A percentile compares a stretch with the other conserved stretches of the same genome.
These are phyloP conservation scores for Arthrobotrys musiformis DNA, from an alignment of 2,329 filamentous ascomycete species.

Conservation along the genomic window DNA sequence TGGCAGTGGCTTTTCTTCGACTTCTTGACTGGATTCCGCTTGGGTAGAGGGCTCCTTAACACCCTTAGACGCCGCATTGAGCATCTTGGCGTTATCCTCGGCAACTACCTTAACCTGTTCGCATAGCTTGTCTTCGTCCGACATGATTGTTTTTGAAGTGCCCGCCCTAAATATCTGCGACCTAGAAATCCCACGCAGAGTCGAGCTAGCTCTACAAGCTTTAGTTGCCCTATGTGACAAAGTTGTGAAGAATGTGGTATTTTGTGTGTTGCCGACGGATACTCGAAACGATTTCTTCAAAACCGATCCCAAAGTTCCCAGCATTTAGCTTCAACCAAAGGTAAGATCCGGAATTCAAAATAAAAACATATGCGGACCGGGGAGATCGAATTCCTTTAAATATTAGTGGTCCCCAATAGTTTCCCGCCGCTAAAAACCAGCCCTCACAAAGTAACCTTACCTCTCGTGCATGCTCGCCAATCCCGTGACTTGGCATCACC, in stretches of 20 bases:
- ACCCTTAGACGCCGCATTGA: not conserved
- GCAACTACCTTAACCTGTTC: constrained; percentile 34
- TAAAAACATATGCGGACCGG: not conserved
- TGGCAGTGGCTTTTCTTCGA: constrained; percentile 64
- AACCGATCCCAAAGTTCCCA: not conserved
- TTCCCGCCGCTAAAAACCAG: not conserved
- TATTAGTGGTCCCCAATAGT: not conserved
- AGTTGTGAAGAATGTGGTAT: constrained; percentile 12
- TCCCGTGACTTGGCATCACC: constrained; percentile 27
- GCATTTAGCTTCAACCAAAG: not conserved
- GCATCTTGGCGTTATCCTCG: constrained; percentile 29
- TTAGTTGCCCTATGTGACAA: not conserved
- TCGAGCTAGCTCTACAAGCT: not conserved
- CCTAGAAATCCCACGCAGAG: not conserved
- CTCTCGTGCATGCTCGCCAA: constrained; percentile 22
- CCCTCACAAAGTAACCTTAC: not conserved
- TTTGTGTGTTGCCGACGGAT: constrained; percentile 30
- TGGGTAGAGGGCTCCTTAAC: constrained; percentile 1
- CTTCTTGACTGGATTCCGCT: constrained; percentile 4
- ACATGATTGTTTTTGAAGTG: not conserved
- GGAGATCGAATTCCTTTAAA: not conserved
- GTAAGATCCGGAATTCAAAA: not conserved
- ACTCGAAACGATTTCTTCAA: not conserved
- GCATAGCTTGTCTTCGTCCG: constrained; percentile 24
- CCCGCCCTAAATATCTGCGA: not conserved